Conservation (phyloP, 768 basidiomycete species). For the Ramaria rubella region DNA sequence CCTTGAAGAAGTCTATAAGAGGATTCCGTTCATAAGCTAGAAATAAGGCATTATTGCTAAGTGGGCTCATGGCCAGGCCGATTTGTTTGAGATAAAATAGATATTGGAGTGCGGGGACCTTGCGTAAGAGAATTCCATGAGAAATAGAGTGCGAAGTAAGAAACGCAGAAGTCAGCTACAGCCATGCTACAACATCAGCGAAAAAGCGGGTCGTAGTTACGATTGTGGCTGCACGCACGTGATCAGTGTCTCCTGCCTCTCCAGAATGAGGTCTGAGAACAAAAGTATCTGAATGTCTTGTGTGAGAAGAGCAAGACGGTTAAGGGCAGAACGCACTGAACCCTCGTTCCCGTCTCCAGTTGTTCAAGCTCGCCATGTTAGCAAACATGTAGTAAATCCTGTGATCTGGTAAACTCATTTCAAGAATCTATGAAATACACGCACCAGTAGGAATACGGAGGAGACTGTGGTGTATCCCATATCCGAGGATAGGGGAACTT, state of each 20-base stretch:
- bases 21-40: constrained; percentile 96
- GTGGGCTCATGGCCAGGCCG: constrained; percentile 95
- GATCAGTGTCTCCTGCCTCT: constrained; percentile 97
- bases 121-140: constrained; percentile 96
- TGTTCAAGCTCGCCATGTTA: constrained; percentile 91
- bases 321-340: constrained; percentile 62
- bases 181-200: background rate
- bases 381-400: constrained; percentile 98
- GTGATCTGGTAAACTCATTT: background rate
- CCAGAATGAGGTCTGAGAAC: constrained; percentile 95
- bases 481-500: constrained; percentile 89
- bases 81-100: constrained; percentile 98
- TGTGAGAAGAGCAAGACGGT: background rate
- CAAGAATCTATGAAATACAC: background rate
- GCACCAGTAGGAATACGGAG: constrained; percentile 93
- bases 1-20: constrained; percentile 93
- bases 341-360: constrained; percentile 80
- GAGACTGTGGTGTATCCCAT: constrained; percentile 87
- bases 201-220: constrained; percentile 41
- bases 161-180: constrained; percentile 78
- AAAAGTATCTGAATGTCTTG: constrained; percentile 68
- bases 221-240: constrained; percentile 26
- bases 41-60: constrained; percentile 97
- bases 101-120: constrained; percentile 95
- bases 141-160: constrained; percentile 96